A percentile compares a stretch with the other conserved stretches of the same genome.
phyloP scores from a whole-genome alignment of 2,329 filamentous ascomycete genomes.

The Trichophyton mentagrophytes region DNA sequence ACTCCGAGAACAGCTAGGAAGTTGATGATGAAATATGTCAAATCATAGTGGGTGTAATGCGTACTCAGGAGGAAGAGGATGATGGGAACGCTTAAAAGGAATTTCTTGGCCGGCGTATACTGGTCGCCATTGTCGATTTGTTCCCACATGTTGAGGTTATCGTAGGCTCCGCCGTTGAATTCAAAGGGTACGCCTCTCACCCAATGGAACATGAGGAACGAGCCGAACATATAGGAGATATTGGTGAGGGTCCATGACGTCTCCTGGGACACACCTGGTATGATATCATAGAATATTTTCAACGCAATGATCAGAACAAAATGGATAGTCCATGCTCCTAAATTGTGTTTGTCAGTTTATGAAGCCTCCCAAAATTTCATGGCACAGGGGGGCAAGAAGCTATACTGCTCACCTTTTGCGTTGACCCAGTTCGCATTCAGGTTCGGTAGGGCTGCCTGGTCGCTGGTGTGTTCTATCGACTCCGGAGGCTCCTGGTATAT shows the following conservation, averaged over 20 bases:
- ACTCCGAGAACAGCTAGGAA: constrained; percentile 84
- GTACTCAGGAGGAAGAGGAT: constrained; percentile 91
- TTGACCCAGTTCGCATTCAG: constrained; percentile 98
- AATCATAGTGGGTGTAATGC: constrained; percentile 96
- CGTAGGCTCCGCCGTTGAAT: constrained; percentile 96
- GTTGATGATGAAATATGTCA: constrained; percentile 96
- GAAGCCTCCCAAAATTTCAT: background rate
- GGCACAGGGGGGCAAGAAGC: background rate
- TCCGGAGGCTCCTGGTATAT: constrained; percentile 96
- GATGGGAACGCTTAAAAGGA: constrained; percentile 86
- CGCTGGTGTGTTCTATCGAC: constrained; percentile 93
- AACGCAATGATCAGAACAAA: constrained; percentile 79
- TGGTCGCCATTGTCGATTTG: constrained; percentile 98
- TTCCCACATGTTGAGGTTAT: constrained; percentile 99
- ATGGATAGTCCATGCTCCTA: constrained; percentile 96
- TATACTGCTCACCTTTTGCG: constrained; percentile 67
- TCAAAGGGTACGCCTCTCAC: constrained; percentile 96
- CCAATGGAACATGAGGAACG: constrained; percentile 99
- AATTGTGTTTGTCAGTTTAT: background rate
- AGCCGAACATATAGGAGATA: constrained; percentile 97
- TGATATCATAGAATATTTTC: constrained; percentile 95
- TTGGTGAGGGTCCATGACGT: constrained; percentile 98
- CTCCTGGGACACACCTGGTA: constrained; percentile 92
- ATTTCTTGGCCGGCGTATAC: constrained; percentile 98
- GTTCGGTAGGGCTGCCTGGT: constrained; percentile 89